Evolutionary conservation across 768 basidiomycete species (phyloP), one percentile per base, ranked within the genome.

Genomic region (Cantharellus anzutake): DNA sequence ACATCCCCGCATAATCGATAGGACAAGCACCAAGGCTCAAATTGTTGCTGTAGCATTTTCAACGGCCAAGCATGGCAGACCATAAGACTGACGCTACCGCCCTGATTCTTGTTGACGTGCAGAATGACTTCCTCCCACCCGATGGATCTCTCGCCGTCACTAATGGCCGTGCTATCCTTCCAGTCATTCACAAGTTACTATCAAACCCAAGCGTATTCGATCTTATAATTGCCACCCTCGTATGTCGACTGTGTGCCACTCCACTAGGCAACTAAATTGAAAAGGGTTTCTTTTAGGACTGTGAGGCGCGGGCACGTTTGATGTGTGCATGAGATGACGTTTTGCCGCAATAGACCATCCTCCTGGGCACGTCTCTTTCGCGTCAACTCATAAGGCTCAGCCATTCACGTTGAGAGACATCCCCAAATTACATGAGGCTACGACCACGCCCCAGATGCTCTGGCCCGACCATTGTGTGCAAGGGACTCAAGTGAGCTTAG

Each of bases 391-490:
- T 72, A 11, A 72, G 67, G 69, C 63, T 60, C 59, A 72, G 5
- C 72, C 72, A n/a, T 75, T 73, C 51, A 73, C 62, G 61, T 70
- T 71, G 64, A 67, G 75, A 66, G 4, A 62, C 61, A 67, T 73
- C 48, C 69, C 66, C 61, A 42, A 63, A 59, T 41, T 62, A 14
- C 52, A 66, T 41, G 42, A 60, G 35, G 35, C 11, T 42, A 60
- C 59, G 4, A 70, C 71, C 41, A 64, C 70, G 61, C 67, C 74
- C 48, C 83, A 85, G 68, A 75, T 78, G 37, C 70, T 90, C 40
- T 91, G 88, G 88, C 87, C 88, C 0, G 80, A 80, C 63, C 88
- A 90, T 67, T 89, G 87, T 64, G 76, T 88, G 34, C 77, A 76
- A 58, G 73, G 73, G 0, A 71, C 71, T 4, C 0, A 60, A 16